A percentile compares a stretch with the other conserved stretches of the same genome.
These are phyloP conservation scores for Synchytrium microbalum DNA, from an alignment of 371 early-diverging fungal species.

Conservation along the genomic window DNA sequence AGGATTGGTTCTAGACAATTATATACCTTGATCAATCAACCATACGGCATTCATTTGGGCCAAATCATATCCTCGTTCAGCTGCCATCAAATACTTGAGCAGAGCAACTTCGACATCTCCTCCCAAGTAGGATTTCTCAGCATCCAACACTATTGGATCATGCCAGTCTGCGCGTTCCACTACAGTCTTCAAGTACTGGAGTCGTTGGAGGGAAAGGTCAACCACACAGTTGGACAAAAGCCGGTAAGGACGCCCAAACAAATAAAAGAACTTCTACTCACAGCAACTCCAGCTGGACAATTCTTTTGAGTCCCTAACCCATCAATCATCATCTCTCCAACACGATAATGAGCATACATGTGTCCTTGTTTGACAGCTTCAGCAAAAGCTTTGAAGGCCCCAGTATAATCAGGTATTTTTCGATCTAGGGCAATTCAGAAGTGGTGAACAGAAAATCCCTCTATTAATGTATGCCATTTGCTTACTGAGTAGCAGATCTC, in stretches of 20 bases:
- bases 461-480: background rate
- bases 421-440: background rate
- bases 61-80: conserved; percentile 76
- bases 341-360: conserved; percentile 63
- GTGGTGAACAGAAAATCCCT: no score
- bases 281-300: conserved; percentile 21
- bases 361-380: conserved; percentile 47
- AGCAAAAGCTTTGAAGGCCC: background rate
- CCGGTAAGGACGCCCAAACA: no score
- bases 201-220: background rate
- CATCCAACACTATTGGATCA: conserved; percentile 52
- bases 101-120: conserved; percentile 65
- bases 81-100: conserved; percentile 65
- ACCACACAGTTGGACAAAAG: conserved; percentile 15
- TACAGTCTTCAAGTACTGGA: conserved; percentile 66
- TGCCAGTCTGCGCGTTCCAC: conserved; percentile 76
- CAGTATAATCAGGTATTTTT: background rate
- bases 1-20: background rate
- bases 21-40: conserved; percentile 59
- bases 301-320: conserved; percentile 21
- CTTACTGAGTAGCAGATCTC: conserved; percentile 23
- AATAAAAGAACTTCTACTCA: conserved; percentile 1
- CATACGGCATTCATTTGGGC: conserved; percentile 85
- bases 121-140: conserved; percentile 43
- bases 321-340: conserved; percentile 54